These are phyloP conservation scores for Acer yangbiense DNA, from an alignment of 345 rosid genomes.

Conservation along the genomic window DNA sequence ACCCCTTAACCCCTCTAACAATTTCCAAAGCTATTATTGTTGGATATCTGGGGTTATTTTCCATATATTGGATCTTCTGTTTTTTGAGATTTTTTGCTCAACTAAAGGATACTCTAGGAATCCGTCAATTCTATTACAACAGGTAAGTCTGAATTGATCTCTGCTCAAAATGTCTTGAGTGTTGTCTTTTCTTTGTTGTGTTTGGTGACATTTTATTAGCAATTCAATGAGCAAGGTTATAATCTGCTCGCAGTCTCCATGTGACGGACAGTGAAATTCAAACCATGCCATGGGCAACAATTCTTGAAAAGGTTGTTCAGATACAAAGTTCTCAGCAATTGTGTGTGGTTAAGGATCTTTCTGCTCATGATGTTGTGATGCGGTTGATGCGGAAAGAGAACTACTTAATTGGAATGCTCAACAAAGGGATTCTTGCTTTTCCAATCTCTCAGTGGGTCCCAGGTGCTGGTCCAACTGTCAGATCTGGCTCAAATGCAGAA, in stretches of 20 bases:
- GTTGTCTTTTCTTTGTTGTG: slow-evolving; percentile 11
- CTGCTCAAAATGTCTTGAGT: slow-evolving; percentile 9
- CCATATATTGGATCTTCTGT: slow-evolving; percentile 86
- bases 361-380: slow-evolving; percentile 94
- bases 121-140: slow-evolving; percentile 80
- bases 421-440: slow-evolving; percentile 93
- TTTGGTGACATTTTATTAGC: not conserved
- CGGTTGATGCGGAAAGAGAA: slow-evolving; percentile 98
- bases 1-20: slow-evolving; percentile 90
- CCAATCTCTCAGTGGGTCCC: slow-evolving; percentile 87
- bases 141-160: slow-evolving; percentile 46
- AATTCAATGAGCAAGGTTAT: not conserved
- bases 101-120: slow-evolving; percentile 75
- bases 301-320: slow-evolving; percentile 87
- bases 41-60: slow-evolving; percentile 85
- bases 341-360: slow-evolving; percentile 94
- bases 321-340: slow-evolving; percentile 78
- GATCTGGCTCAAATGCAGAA: slow-evolving; percentile 50
- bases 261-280: slow-evolving; percentile 89
- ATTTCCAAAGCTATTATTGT: slow-evolving; percentile 78
- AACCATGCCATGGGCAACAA: slow-evolving; percentile 91
- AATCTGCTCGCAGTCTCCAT: slow-evolving; percentile 71
- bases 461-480: slow-evolving; percentile 88
- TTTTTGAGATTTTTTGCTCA: slow-evolving; percentile 92
- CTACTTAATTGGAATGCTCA: slow-evolving; percentile 96